Conservation (phyloP, 2,329 filamentous ascomycete species). For the Aspergillus oerlinghausenensis region DNA sequence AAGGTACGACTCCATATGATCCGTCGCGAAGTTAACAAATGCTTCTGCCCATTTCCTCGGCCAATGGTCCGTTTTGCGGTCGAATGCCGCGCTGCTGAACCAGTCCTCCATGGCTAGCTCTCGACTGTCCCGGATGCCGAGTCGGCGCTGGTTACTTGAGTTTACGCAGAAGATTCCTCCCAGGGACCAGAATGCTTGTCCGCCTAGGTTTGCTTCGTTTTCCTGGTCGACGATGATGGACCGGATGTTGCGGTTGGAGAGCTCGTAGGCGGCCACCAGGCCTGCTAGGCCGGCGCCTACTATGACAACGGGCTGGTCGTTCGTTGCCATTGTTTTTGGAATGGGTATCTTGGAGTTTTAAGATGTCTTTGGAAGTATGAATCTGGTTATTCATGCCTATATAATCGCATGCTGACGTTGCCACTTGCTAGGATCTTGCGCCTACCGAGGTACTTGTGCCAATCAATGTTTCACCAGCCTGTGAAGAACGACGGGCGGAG, state of each 20-base stretch:
- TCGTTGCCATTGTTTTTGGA: not conserved
- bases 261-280: constrained; percentile 28
- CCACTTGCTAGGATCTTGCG: not conserved
- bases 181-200: constrained; percentile 45
- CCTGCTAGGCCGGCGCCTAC: constrained; percentile 28
- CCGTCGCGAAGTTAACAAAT: constrained; percentile 58
- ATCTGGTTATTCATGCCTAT: not conserved
- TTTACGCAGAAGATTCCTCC: constrained; percentile 59
- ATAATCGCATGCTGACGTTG: not conserved
- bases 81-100: constrained; percentile 55
- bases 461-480: not conserved
- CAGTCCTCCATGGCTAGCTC: constrained; percentile 57
- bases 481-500: not conserved
- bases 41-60: constrained; percentile 59
- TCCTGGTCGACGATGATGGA: constrained; percentile 52
- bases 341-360: not conserved
- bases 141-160: constrained; percentile 52
- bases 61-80: constrained; percentile 55
- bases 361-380: not conserved
- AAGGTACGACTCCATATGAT: constrained; percentile 56
- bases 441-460: not conserved
- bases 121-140: constrained; percentile 56
- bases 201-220: constrained; percentile 52
- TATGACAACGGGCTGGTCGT: constrained; percentile 18
- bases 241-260: constrained; percentile 22